phyloP scores from a whole-genome alignment of 805 yeast species.

The Cephaloascus fragrans region DNA sequence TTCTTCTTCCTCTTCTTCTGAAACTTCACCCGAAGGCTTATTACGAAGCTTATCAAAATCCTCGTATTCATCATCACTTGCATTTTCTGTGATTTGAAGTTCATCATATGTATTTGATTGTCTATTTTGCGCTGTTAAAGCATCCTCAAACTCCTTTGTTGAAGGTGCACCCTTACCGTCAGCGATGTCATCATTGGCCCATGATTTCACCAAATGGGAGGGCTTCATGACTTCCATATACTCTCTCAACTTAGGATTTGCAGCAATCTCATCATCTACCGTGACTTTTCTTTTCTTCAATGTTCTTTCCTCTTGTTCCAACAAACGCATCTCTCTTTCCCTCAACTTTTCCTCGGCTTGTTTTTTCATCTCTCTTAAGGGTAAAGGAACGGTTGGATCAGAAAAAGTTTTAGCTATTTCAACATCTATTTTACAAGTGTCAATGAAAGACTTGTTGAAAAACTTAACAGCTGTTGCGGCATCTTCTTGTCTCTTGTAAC shows the following conservation, averaged over 20 bases:
- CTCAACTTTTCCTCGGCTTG: constrained; percentile 34
- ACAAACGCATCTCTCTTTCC: constrained; percentile 31
- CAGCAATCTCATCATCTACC: constrained; percentile 53
- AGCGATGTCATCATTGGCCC: constrained; percentile 57
- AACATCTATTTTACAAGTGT: constrained; percentile 73
- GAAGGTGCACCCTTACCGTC: constrained; percentile 38
- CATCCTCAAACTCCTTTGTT: constrained; percentile 30
- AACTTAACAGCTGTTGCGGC: constrained; percentile 72
- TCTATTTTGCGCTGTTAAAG: constrained; percentile 17
- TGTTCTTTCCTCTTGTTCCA: constrained; percentile 26
- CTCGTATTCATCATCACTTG: constrained; percentile 45
- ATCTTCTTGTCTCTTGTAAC: constrained; percentile 63
- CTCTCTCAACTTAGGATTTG: constrained; percentile 64
- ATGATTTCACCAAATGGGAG: constrained; percentile 54
- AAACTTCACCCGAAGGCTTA: too few species aligned
- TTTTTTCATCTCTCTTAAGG: constrained; percentile 31
- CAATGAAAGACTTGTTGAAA: constrained; percentile 72
- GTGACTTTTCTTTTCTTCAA: constrained; percentile 28
- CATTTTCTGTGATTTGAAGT: constrained; percentile 23
- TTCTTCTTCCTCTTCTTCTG: constrained; percentile 34
- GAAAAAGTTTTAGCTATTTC: constrained; percentile 76
- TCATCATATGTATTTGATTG: constrained; percentile 6
- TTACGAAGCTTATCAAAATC: constrained; percentile 29
- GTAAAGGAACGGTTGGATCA: constrained; percentile 71
- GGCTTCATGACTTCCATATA: constrained; percentile 81